A percentile compares a stretch with the other conserved stretches of the same genome.
phyloP scores from a whole-genome alignment of 805 yeast species.

The Pichia scutulata region DNA sequence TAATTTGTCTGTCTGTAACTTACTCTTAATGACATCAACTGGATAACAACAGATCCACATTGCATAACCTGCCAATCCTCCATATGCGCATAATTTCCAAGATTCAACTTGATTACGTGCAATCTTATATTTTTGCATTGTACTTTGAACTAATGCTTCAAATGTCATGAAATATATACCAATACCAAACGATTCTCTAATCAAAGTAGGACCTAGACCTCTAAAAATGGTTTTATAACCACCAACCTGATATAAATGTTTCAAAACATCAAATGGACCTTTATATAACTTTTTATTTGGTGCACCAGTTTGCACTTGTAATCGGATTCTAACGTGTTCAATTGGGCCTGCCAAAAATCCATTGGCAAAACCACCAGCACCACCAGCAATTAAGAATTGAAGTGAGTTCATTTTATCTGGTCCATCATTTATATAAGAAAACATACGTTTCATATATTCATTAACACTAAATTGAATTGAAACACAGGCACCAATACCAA shows the following conservation, averaged over 20 bases:
- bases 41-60: slow-evolving; percentile 87
- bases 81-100: slow-evolving; percentile 77
- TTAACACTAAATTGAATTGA: slow-evolving; percentile 93
- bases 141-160: slow-evolving; percentile 75
- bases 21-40: slow-evolving; percentile 84
- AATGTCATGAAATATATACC: slow-evolving; percentile 86
- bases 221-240: slow-evolving; percentile 55
- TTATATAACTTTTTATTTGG: slow-evolving; percentile 30
- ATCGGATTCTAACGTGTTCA: slow-evolving; percentile 88
- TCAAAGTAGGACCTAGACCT: slow-evolving; percentile 75
- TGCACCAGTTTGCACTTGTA: slow-evolving; percentile 74
- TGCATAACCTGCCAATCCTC: slow-evolving; percentile 86
- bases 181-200: slow-evolving; percentile 82
- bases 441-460: slow-evolving; percentile 85
- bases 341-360: slow-evolving; percentile 88
- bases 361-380: slow-evolving; percentile 88
- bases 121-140: slow-evolving; percentile 39
- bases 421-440: slow-evolving; percentile 37
- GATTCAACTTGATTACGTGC: slow-evolving; percentile 74
- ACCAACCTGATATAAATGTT: slow-evolving; percentile 42
- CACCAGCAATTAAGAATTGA: slow-evolving; percentile 79
- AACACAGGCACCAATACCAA: slow-evolving; percentile 98
- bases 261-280: slow-evolving; percentile 73
- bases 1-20: slow-evolving; percentile 69
- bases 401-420: slow-evolving; percentile 39